These are phyloP conservation scores for Knoxia roxburghii DNA, from an alignment of 257 asterid genomes.

Conservation along the genomic window DNA sequence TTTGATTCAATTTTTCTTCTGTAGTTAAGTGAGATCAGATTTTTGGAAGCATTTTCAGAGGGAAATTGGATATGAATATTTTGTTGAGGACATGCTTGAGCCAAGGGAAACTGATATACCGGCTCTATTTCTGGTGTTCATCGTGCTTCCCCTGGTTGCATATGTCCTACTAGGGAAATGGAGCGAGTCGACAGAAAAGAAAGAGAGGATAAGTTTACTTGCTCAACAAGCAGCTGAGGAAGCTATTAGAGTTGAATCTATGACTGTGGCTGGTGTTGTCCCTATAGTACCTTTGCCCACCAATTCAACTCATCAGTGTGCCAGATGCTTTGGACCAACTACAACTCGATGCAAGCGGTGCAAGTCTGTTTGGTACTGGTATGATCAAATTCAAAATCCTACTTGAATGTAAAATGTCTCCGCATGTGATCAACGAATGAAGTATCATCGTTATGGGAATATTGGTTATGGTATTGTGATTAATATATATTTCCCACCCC, in stretches of 20 bases:
- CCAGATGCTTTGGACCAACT: conserved; percentile 60
- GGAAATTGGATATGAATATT: conserved; percentile 59
- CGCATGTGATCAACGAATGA: neutral
- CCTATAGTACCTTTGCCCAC: conserved; percentile 43
- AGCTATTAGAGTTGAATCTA: conserved; percentile 34
- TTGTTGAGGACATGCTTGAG: conserved; percentile 70
- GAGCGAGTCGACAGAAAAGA: conserved; percentile 54
- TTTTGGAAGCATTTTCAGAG: conserved; percentile 24
- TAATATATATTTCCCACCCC: neutral
- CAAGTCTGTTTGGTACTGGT: conserved; percentile 88
- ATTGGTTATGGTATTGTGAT: neutral
- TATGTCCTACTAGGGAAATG: conserved; percentile 73
- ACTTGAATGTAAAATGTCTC: neutral
- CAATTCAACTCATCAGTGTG: conserved; percentile 51
- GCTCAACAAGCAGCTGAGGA: conserved; percentile 53
- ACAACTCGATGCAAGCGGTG: conserved; percentile 73
- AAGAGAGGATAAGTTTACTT: conserved; percentile 44
- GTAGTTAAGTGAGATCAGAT: conserved; percentile 29
- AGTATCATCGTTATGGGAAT: neutral
- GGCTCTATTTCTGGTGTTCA: conserved; percentile 52
- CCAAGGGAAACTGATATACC: conserved; percentile 74
- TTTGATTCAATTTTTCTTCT: conserved; percentile 14
- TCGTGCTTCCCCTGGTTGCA: conserved; percentile 71
- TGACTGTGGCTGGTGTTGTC: conserved; percentile 39
- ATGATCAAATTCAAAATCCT: conserved; percentile 22